Evolutionary conservation across 2,329 filamentous ascomycete genomes (phyloP).

Genomic region (Paecilomyces formosus): DNA sequence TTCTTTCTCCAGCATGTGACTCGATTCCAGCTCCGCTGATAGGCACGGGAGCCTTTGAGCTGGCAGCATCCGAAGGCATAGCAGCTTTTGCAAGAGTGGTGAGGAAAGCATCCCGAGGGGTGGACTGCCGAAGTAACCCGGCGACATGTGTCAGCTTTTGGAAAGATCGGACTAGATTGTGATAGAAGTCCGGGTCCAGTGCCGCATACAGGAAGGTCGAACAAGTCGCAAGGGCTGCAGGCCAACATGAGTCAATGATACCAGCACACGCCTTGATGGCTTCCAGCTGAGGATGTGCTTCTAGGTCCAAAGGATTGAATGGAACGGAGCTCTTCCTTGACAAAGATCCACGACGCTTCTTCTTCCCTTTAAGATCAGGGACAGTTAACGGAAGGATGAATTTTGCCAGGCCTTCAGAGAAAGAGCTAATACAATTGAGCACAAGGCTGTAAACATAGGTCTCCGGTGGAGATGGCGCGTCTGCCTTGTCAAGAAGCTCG

Average conservation of each 20-base stretch:
- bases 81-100: constrained; percentile 91
- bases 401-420: constrained; percentile 88
- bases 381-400: constrained; percentile 89
- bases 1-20: constrained; percentile 20
- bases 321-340: constrained; percentile 41
- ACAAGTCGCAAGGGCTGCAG: constrained; percentile 85
- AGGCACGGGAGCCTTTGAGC: constrained; percentile 12
- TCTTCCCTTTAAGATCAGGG: constrained; percentile 56
- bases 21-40: constrained; percentile 9
- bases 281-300: constrained; percentile 61
- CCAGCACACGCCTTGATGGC: constrained; percentile 71
- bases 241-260: constrained; percentile 90
- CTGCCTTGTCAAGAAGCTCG: constrained; percentile 87
- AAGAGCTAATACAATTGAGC: constrained; percentile 76
- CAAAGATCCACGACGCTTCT: constrained; percentile 23
- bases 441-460: constrained; percentile 91
- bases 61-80: constrained; percentile 64
- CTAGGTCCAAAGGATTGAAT: constrained; percentile 71
- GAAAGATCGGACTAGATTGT: constrained; percentile 82
- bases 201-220: constrained; percentile 92
- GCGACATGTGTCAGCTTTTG: constrained; percentile 95
- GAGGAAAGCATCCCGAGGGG: constrained; percentile 86
- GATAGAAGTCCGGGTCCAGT: constrained; percentile 89
- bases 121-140: constrained; percentile 73
- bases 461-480: constrained; percentile 74